Base-by-base conservation (phyloP, 495 filamentous ascomycete genomes). In the Tetracladium marchalianum region DNA sequence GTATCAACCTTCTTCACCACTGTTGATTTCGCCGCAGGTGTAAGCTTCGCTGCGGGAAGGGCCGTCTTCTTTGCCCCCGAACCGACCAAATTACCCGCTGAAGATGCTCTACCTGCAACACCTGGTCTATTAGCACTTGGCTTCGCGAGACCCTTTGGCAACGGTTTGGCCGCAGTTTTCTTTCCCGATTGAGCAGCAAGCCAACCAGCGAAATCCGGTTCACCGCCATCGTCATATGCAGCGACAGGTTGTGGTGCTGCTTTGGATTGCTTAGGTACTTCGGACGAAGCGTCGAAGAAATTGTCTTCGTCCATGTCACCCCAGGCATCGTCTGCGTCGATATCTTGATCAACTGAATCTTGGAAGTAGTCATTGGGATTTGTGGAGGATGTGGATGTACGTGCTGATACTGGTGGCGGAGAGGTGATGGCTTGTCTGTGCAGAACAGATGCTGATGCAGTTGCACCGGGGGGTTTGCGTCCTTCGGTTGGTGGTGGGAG, bases 141-240 rank as follows among this genome's bases (percentile, higher is more conserved):
- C 57, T 87, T 87, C 6, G 67, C 63, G 40, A 93, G 56, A 0
- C 89, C 87, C 62, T 90, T 95, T 0, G 87, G 87, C 33, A 94
- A 49, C 2, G 78, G 68, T 44, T 81, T 85, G 46, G 76, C 73
- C 0, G 55, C 52, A 1, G 64, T 61, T 37, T 68, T 65, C 63
- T 90, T 95, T 50, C 83, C 75, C 15, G 80, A 75, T 63, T 94
- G 88, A 12, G 87, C 87, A 9, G 85, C 86, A 36, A 95, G 62
- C 88, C 90, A 94, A 5, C 86, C 87, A 15, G 88, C 90, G 64
- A 96, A 96, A 60, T 96, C 90, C 1, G 88, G 88, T 57, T 96
- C 88, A 2, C 81, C 82, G 27, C 81, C 80, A 56, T 93, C 87
- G 49, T 89, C 85, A 51, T 82, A 93, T 0, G 79, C 72, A 11